Evolutionary conservation across 805 yeast species (phyloP), one percentile per base, ranked within the genome.

Genomic region (Pichia manshurica): DNA sequence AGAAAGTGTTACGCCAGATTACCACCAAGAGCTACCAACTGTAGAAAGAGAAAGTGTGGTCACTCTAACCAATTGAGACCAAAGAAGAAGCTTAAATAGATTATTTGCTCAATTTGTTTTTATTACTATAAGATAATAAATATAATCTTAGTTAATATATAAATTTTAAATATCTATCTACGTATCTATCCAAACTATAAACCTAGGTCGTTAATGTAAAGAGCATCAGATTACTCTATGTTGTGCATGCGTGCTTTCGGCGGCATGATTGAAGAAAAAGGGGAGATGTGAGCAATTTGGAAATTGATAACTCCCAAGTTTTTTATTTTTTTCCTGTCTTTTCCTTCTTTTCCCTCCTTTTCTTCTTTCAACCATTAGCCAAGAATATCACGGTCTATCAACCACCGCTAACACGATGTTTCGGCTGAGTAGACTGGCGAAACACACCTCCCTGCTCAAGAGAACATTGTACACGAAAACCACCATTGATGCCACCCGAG

Each of bases 21-120:
- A 72, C 99, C 99, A 72, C 96, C 99, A 78, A 95, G 98, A 87
- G 99, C 99, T 68, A 93, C 98, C 78, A 93, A 93, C 96, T 93
- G 99, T 85, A 89, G 99, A 83, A 93, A 93, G 98, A 89, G 97
- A 88, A 93, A 93, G 85, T 93, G 99, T 80, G 99, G 99, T 72
- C 99, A 93, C 95, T 82, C 96, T 74, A 93, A 93, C 84, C 99
- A 93, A 82, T 87, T 93, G 78, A 89, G 99, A 83, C 98, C 98
- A 79, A 93, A 91, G 95, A 91, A 91, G 95, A 91, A 91, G 90
- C 83, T 88, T 74, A 89, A 90, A 82, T 90, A 78, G 77, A 72
- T 77, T 45, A 48, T 48, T 46, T 41, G 22, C 25, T 38, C 35
- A 12, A 33, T 29, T 44, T 44, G 32, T 19, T 48, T 10, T 39